A percentile compares a stretch with the other conserved stretches of the same genome.
Conservation (phyloP, 305 asterid species). For the Plantago coronopus region DNA sequence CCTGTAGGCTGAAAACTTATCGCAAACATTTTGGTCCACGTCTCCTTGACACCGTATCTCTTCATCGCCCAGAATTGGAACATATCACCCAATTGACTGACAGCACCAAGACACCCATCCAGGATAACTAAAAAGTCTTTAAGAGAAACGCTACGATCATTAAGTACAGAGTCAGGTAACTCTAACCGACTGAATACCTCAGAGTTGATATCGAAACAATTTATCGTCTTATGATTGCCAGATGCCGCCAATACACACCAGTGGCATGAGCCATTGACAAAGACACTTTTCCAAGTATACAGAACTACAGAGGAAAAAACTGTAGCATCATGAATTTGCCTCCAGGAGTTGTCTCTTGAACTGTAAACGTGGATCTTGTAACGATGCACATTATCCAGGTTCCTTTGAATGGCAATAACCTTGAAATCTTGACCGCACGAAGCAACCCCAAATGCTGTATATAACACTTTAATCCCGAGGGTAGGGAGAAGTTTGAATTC, state of each 20-base stretch:
- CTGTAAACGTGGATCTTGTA: neutral
- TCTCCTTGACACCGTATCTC: neutral
- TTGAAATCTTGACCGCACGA: neutral
- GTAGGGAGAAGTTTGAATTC: neutral
- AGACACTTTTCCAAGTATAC: neutral
- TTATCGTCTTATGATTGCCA: neutral
- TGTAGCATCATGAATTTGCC: neutral
- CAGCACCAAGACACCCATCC: neutral
- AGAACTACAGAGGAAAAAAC: neutral
- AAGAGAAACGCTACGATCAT: too few relatives aligned
- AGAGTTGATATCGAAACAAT: neutral
- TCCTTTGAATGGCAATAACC: neutral
- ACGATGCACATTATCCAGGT: too few relatives aligned
- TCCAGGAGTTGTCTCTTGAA: conserved; percentile 5
- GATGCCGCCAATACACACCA: neutral
- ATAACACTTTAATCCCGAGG: neutral
- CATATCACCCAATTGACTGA: neutral
- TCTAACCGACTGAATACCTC: neutral
- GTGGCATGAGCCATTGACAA: neutral
- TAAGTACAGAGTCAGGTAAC: neutral
- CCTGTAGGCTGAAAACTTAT: neutral
- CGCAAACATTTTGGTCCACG: neutral
- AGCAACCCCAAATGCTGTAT: neutral
- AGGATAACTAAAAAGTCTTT: too few relatives aligned
- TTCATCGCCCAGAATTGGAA: neutral